Evolutionary conservation across 192 early-diverging fungal genomes (phyloP).

Genomic region (Dissophora globulifera): DNA sequence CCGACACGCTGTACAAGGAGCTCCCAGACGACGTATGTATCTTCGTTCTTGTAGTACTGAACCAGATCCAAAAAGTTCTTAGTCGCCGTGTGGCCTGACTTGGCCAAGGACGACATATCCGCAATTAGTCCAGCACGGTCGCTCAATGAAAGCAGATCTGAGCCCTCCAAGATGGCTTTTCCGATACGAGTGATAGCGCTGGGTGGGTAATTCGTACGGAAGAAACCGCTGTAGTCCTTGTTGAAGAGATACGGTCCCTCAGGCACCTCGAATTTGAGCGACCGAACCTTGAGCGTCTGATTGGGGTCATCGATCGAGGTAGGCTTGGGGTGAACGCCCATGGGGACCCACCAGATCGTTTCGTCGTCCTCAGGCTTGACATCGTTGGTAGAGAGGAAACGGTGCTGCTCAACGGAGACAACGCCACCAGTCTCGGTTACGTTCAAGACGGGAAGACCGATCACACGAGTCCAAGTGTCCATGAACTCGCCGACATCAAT

Average conservation of each 20-base stretch:
- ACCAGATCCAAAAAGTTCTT: slow-evolving; percentile 79
- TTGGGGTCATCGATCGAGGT: slow-evolving; percentile 42
- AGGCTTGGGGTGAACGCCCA: slow-evolving; percentile 63
- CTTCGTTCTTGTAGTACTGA: slow-evolving; percentile 78
- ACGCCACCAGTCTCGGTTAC: slow-evolving; percentile 67
- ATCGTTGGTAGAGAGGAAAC: slow-evolving; percentile 89
- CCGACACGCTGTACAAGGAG: slow-evolving; percentile 67
- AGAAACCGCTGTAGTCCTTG: slow-evolving; percentile 81
- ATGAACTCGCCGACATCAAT: slow-evolving; percentile 86
- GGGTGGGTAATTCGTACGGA: slow-evolving; percentile 83
- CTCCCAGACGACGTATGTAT: slow-evolving; percentile 82
- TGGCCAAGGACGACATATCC: slow-evolving; percentile 83
- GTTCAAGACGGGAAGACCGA: slow-evolving; percentile 84
- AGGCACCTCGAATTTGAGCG: slow-evolving; percentile 61
- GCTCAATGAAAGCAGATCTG: slow-evolving; percentile 56
- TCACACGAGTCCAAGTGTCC: slow-evolving; percentile 86
- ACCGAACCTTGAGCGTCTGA: slow-evolving; percentile 61
- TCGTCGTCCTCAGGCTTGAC: slow-evolving; percentile 82
- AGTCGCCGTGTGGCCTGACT: slow-evolving; percentile 82
- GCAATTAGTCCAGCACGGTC: slow-evolving; percentile 88
- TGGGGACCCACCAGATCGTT: slow-evolving; percentile 89
- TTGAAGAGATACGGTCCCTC: slow-evolving; percentile 84
- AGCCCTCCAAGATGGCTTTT: slow-evolving; percentile 60
- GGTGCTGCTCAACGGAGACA: slow-evolving; percentile 80
- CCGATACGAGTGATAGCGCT: slow-evolving; percentile 64